Conservation (phyloP, 2,329 filamentous ascomycete species). For the Aspergillus clavatus region DNA sequence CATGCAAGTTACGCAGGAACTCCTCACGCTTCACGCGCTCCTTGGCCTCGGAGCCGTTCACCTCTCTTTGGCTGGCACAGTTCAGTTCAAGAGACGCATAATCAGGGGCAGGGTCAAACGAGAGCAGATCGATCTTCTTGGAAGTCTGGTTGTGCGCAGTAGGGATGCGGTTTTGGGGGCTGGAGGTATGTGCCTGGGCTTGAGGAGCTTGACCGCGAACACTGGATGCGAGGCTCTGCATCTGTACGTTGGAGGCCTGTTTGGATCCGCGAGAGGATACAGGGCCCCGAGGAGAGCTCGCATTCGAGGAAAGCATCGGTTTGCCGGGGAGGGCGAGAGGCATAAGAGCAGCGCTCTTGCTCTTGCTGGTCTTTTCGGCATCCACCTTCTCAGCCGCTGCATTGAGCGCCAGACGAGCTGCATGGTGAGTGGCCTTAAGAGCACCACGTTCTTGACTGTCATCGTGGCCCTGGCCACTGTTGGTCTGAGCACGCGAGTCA, state of each 20-base stretch:
- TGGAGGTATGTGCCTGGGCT: neutral
- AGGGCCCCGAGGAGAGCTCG: slow-evolving; percentile 7
- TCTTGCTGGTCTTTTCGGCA: slow-evolving; percentile 9
- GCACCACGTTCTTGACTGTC: slow-evolving; percentile 3
- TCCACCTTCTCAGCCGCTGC: slow-evolving; percentile 9
- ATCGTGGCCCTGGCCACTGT: slow-evolving; percentile 17
- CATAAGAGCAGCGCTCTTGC: slow-evolving; percentile 5
- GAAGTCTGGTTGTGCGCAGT: neutral
- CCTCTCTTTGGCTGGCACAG: slow-evolving; percentile 2
- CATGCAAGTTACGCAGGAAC: slow-evolving; percentile 16
- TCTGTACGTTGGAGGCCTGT: slow-evolving; percentile 5
- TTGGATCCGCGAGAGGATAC: slow-evolving; percentile 10
- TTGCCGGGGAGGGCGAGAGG: neutral
- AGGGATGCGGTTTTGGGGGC: neutral
- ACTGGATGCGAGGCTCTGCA: neutral
- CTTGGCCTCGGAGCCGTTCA: slow-evolving; percentile 7
- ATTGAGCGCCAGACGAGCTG: slow-evolving; percentile 12
- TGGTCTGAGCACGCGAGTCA: slow-evolving; percentile 12
- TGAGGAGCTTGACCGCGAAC: neutral
- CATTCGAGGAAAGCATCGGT: slow-evolving; percentile 1
- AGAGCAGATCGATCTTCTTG: slow-evolving; percentile 21
- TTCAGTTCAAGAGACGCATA: slow-evolving; percentile 12
- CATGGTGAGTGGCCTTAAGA: slow-evolving; percentile 16
- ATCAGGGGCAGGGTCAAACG: slow-evolving; percentile 15
- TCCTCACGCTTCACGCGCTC: slow-evolving; percentile 15